Evolutionary conservation across 257 asterid genomes (phyloP).

Genomic region (Linaria vulgaris): DNA sequence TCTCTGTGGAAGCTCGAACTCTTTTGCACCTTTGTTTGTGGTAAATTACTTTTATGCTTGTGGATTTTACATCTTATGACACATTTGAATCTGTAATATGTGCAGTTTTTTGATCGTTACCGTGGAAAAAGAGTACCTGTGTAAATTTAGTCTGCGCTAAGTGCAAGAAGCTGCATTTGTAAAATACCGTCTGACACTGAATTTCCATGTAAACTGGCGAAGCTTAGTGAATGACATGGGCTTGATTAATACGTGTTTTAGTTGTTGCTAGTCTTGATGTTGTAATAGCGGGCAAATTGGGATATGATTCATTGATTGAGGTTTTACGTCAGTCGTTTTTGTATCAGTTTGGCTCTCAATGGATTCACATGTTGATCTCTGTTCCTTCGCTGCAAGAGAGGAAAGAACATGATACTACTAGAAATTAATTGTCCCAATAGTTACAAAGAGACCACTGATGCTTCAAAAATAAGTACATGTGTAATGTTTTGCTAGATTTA

Average conservation of each 20-base stretch:
- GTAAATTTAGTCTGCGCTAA: slow-evolving; percentile 21
- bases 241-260: slow-evolving; percentile 4
- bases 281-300: not conserved
- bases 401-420: too few relatives aligned
- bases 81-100: slow-evolving; percentile 15
- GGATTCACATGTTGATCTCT: not conserved
- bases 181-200: slow-evolving; percentile 14
- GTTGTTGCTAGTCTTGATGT: not conserved
- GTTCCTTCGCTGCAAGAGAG: too few relatives aligned
- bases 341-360: slow-evolving; percentile 3
- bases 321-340: not conserved
- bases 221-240: not conserved
- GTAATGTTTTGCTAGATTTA: too few relatives aligned
- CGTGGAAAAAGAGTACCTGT: slow-evolving; percentile 56
- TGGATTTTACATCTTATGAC: slow-evolving; percentile 3
- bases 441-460: too few relatives aligned
- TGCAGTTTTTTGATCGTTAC: slow-evolving; percentile 64
- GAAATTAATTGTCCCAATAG: too few relatives aligned
- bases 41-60: not conserved
- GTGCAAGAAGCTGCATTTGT: slow-evolving; percentile 22
- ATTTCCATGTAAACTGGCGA: slow-evolving; percentile 23
- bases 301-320: slow-evolving; percentile 4
- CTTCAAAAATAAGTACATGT: too few relatives aligned
- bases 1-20: slow-evolving; percentile 10
- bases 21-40: not conserved